Percentiles rank a stretch among this genome's conserved stretches.
Evolutionary conservation across 2,329 filamentous ascomycete genomes (phyloP).

Genomic region (Claviceps sp.): DNA sequence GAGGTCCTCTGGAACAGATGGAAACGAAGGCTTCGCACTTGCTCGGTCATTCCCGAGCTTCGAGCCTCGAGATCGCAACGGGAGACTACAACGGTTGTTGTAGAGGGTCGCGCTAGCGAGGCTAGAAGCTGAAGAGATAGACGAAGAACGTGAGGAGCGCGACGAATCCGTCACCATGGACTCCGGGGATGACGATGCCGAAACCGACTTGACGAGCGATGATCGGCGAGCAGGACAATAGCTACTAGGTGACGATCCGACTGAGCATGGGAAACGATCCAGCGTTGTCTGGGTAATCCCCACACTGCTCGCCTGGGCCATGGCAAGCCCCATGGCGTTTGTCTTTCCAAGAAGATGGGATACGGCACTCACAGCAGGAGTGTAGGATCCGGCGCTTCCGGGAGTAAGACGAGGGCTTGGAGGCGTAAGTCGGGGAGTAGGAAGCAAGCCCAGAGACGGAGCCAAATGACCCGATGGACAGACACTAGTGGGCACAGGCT

Average conservation of each 20-base stretch:
- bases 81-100: constrained; percentile 30
- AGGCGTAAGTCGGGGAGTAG: constrained; percentile 46
- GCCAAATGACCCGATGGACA: constrained; percentile 34
- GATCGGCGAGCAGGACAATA: constrained; percentile 40
- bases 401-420: constrained; percentile 47
- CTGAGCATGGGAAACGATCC: constrained; percentile 37
- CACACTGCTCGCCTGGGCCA: constrained; percentile 38
- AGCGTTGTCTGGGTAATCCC: constrained; percentile 30
- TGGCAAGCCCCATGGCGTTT: constrained; percentile 47
- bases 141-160: constrained; percentile 49
- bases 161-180: constrained; percentile 54
- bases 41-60: constrained; percentile 45
- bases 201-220: constrained; percentile 49
- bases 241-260: constrained; percentile 38
- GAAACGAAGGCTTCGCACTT: constrained; percentile 37
- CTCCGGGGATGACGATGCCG: constrained; percentile 50
- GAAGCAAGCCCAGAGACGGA: constrained; percentile 38
- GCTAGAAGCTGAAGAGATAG: constrained; percentile 49
- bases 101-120: constrained; percentile 42
- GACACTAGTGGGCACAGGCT: constrained; percentile 28
- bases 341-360: constrained; percentile 34
- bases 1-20: constrained; percentile 44
- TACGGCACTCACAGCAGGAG: constrained; percentile 44
- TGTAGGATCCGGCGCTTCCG: constrained; percentile 37
- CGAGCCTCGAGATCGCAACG: constrained; percentile 50